Evolutionary conservation across 1,139 yeast genomes (phyloP).

Genomic region (Taphrina pruni): DNA sequence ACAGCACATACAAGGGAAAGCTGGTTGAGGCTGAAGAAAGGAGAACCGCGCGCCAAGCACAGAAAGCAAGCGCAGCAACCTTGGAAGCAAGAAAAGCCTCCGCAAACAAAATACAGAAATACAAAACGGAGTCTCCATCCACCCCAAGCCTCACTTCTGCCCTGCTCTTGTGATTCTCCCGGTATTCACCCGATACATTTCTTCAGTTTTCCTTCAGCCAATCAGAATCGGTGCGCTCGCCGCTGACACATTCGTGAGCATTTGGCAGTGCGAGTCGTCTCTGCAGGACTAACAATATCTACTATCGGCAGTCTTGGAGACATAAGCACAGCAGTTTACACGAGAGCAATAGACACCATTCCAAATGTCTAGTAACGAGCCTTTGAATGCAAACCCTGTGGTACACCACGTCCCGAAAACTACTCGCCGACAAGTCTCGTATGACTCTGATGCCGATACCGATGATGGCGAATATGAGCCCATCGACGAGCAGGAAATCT

Average conservation of each 20-base stretch:
- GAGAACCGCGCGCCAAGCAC: constrained; percentile 17
- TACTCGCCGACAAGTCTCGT: constrained; percentile 35
- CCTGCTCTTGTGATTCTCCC: no score
- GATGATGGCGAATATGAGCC: constrained; percentile 61
- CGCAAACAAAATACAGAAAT: no score
- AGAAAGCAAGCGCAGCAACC: neutral
- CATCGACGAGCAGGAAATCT: constrained; percentile 78
- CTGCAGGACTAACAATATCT: no score
- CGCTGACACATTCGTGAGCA: constrained; percentile 6
- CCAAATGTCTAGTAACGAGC: constrained; percentile 27
- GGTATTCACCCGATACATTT: no score
- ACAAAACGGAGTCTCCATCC: no score
- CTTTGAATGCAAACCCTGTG: constrained; percentile 38
- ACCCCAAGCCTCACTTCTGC: no score
- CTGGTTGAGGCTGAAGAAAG: constrained; percentile 7
- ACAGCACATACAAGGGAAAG: neutral
- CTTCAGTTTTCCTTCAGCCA: no score
- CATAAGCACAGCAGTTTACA: no score
- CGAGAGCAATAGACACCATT: neutral
- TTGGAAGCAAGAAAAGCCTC: no score
- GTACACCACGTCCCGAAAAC: constrained; percentile 34
- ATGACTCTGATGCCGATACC: constrained; percentile 43
- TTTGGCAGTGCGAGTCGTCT: neutral
- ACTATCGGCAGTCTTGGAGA: no score
- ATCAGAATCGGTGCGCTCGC: neutral